Base-by-base conservation (phyloP, 1,139 yeast genomes). In the Lodderomyces parapsilosis region DNA sequence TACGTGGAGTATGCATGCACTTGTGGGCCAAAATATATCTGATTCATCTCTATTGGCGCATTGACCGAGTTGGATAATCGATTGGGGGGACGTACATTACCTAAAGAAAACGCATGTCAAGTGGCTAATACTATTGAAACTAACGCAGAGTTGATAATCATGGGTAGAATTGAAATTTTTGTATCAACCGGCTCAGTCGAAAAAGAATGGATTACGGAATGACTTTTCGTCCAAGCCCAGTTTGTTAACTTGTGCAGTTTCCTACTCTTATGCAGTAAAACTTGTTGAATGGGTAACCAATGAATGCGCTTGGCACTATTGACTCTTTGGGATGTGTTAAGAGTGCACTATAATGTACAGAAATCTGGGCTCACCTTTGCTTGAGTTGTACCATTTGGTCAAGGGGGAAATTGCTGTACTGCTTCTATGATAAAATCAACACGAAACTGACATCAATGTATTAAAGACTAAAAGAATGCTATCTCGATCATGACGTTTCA, bases 1-100 rank as follows among this genome's bases (percentile, higher is more conserved):
- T n/a, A n/a, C n/a, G n/a, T n/a, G n/a, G n/a, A n/a, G n/a, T n/a
- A n/a, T n/a, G n/a, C n/a, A n/a, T n/a, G n/a, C n/a, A n/a, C n/a
- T n/a, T n/a, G n/a, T n/a, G n/a, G n/a, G n/a, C n/a, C n/a, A n/a
- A n/a, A n/a, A n/a, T n/a, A n/a, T n/a, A n/a, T n/a, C n/a, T n/a
- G n/a, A n/a, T n/a, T n/a, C n/a, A n/a, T n/a, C n/a, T n/a, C n/a
- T 10, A 64, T 71, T 38, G 77, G 71, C 45, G 52, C 67, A 6
- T 46, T 67, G 15, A 75, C 76, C 0, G 64, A 66, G 10, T 50
- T 68, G 25, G 54, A 60, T 43, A 57, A 68, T 1, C 64, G 1
- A 44, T 55, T 15, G 74, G 75, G 1, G 70, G 71, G 0, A 59
- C 72, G 48, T 65, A 30, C 55, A 50, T 18, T 52, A 49, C 36